A percentile compares a stretch with the other conserved stretches of the same genome.
Conservation (phyloP, 257 asterid species). For the Prunella vulgaris region DNA sequence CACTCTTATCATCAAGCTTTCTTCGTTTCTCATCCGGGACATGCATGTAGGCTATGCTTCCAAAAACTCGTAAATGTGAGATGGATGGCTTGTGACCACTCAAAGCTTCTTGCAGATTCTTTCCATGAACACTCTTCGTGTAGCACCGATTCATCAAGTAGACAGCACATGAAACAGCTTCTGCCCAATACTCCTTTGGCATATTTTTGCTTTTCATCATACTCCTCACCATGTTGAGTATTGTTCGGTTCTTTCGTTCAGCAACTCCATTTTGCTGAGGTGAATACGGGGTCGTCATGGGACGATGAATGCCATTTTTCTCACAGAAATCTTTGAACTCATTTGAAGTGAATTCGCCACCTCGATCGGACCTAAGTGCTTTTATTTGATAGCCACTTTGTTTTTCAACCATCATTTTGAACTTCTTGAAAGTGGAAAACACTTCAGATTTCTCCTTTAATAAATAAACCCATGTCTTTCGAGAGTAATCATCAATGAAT, state of each 20-base stretch:
- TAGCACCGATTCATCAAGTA: not conserved
- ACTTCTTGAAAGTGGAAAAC: too few species aligned
- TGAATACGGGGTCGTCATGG: conserved; percentile 1
- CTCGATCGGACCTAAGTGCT: not conserved
- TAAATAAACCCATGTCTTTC: too few species aligned
- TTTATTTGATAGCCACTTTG: too few species aligned
- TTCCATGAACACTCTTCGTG: too few species aligned
- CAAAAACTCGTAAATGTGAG: too few species aligned
- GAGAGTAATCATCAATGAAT: too few species aligned
- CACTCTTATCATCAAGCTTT: not conserved
- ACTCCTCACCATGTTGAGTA: not conserved
- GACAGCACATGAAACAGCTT: not conserved
- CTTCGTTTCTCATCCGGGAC: not conserved
- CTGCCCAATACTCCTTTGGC: not conserved
- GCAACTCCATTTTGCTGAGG: not conserved
- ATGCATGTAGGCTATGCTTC: too few species aligned
- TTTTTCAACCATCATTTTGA: too few species aligned
- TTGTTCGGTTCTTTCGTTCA: not conserved
- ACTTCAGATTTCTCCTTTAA: too few species aligned
- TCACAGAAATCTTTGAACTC: not conserved
- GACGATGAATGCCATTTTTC: not conserved
- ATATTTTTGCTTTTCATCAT: conserved; percentile 7
- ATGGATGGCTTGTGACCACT: too few species aligned
- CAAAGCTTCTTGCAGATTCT: too few species aligned
- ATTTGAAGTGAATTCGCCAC: not conserved